Conservation (phyloP, 208 protist genomes). For the Trypanosoma melophagium region DNA sequence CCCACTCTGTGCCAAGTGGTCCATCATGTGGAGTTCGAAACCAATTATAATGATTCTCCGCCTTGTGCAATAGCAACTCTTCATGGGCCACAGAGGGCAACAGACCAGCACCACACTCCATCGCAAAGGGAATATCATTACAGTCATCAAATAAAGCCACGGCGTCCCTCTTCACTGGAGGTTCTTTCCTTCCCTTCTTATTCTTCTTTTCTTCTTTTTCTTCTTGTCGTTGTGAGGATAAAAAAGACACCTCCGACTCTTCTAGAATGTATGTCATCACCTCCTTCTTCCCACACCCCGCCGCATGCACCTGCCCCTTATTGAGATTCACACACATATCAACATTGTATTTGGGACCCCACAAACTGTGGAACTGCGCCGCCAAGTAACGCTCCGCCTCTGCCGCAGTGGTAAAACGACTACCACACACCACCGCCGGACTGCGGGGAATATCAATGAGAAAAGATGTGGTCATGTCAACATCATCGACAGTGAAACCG, state of each 20-base stretch:
- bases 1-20: constrained; percentile 37
- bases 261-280: constrained; percentile 1
- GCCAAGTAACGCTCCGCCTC: constrained; percentile 33
- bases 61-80: constrained; percentile 25
- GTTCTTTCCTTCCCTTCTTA: background rate
- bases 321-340: constrained; percentile 38
- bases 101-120: constrained; percentile 36
- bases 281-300: constrained; percentile 29
- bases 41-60: constrained; percentile 18
- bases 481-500: constrained; percentile 29
- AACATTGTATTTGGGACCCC: constrained; percentile 16
- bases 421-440: background rate
- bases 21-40: constrained; percentile 35
- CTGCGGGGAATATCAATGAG: constrained; percentile 33
- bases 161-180: background rate
- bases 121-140: constrained; percentile 41
- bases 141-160: constrained; percentile 42
- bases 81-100: constrained; percentile 41
- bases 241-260: too few species aligned
- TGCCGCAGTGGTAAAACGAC: constrained; percentile 8
- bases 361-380: constrained; percentile 11
- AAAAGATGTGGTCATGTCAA: constrained; percentile 37
- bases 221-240: too few species aligned
- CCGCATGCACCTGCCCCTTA: constrained; percentile 35
- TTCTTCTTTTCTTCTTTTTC: too few species aligned